Base-by-base conservation (phyloP, 805 yeast genomes). In the Pichia eremophila region DNA sequence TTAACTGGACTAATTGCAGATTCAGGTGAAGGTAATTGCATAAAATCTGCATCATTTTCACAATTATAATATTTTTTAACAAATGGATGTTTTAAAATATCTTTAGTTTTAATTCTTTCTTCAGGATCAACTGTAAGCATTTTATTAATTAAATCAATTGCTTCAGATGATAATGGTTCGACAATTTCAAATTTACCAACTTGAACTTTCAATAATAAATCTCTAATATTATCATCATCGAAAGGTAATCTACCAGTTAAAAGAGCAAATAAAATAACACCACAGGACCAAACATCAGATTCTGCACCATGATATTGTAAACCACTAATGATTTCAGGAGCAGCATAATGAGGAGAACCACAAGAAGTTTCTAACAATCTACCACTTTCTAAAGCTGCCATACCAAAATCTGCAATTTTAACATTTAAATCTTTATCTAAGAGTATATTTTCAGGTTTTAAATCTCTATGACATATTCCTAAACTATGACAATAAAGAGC, bases 301-400 rank as follows among this genome's bases (percentile, higher is more conserved):
- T 96, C 96, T 31, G 95, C 89, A 14, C 99, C 99, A 61, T 93
- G 98, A 64, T 93, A 93, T 51, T 81, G 88, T 51, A 84, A 79
- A 36, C 99, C 99, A 12, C 96, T 85, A 11, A 93, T 97, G 55
- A 93, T 91, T 64, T 93, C 99, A 0, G 99, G 99, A 10, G 96
- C 87, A 2, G 98, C 99, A 65, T 93, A 93, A 65, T 93, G 99
- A 9, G 99, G 99, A 17, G 97, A 89, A 1, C 99, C 99, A 67
- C 99, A 93, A 18, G 95, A 83, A 5, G 99, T 93, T 64, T 91
- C 97, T 49, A 93, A 71, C 59, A 91, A 68, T 57, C 84, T 79
- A 46, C 77, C 77, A n/a, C 70, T 62, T 64, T 93, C 98, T 41
- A 93, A 70, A 8, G 99, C 98, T 17, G 99, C 99, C 99, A 93